phyloP scores from a whole-genome alignment of 345 rosid genomes.

The Aquilaria malaccensis region DNA sequence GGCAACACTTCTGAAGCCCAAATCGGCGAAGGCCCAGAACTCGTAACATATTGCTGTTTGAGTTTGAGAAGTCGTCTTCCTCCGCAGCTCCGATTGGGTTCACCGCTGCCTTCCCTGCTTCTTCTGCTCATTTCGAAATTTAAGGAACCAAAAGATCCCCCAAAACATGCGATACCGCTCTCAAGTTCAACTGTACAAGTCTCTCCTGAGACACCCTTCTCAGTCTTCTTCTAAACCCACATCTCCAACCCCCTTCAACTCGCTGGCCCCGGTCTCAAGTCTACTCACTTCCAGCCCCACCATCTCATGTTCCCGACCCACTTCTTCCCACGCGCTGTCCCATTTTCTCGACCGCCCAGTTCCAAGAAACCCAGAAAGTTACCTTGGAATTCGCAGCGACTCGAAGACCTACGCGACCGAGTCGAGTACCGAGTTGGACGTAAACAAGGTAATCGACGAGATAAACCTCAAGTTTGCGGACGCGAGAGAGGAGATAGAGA shows the following conservation, averaged over 20 bases:
- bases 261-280: slow-evolving; percentile 11
- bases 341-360: not conserved
- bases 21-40: not conserved
- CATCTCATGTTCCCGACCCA: slow-evolving; percentile 6
- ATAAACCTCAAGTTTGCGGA: slow-evolving; percentile 92
- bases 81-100: not conserved
- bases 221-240: slow-evolving; percentile 20
- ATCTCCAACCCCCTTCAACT: slow-evolving; percentile 8
- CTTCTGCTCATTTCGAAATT: slow-evolving; percentile 1
- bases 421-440: slow-evolving; percentile 35
- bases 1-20: not conserved
- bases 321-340: slow-evolving; percentile 13
- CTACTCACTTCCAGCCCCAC: slow-evolving; percentile 16
- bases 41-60: not conserved
- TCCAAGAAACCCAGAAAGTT: slow-evolving; percentile 8
- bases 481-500: slow-evolving; percentile 98
- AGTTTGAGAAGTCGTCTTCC: not conserved
- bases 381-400: not conserved
- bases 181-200: slow-evolving; percentile 28
- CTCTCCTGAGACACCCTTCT: slow-evolving; percentile 20
- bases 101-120: not conserved
- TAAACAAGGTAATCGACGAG: slow-evolving; percentile 64
- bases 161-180: slow-evolving; percentile 31
- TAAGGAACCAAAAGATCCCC: not conserved
- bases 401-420: slow-evolving; percentile 31